Percentiles rank a stretch among this genome's conserved stretches.
Evolutionary conservation across 2,329 filamentous ascomycete species (phyloP).

Genomic region (Aspergillus sergii): DNA sequence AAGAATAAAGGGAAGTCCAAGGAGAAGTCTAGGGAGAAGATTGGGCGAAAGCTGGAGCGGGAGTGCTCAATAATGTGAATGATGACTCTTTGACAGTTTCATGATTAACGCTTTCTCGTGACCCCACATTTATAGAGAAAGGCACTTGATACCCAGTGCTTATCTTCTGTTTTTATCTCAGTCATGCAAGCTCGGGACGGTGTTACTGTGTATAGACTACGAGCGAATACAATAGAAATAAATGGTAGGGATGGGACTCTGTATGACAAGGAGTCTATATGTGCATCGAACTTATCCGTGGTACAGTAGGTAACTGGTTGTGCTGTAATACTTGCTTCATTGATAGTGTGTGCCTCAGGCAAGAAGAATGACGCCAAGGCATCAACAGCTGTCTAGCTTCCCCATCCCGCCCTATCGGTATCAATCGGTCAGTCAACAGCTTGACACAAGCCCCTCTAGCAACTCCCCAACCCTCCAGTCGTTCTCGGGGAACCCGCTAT

Average conservation of each 20-base stretch:
- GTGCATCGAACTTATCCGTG: not conserved
- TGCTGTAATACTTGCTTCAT: not conserved
- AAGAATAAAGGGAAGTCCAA: conserved; percentile 32
- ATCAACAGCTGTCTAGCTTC: conserved; percentile 14
- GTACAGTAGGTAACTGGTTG: not conserved
- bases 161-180: not conserved
- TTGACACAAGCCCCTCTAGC: conserved; percentile 25
- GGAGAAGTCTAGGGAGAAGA: conserved; percentile 39
- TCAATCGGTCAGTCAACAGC: conserved; percentile 14
- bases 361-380: conserved; percentile 5
- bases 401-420: conserved; percentile 6
- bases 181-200: not conserved
- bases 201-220: conserved; percentile 2
- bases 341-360: conserved; percentile 6
- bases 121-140: not conserved
- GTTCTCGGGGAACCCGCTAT: conserved; percentile 26
- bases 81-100: not conserved
- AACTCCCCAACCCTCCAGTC: conserved; percentile 9
- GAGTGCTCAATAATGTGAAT: conserved; percentile 49
- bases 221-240: conserved; percentile 3
- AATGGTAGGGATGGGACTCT: not conserved
- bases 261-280: not conserved
- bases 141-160: not conserved
- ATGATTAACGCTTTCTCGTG: conserved; percentile 11
- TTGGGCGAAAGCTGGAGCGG: conserved; percentile 40